Evolutionary conservation across 164 flowering plant genomes (phyloP), one percentile per base, ranked within the genome.

Genomic region (Brasenia schreberi): DNA sequence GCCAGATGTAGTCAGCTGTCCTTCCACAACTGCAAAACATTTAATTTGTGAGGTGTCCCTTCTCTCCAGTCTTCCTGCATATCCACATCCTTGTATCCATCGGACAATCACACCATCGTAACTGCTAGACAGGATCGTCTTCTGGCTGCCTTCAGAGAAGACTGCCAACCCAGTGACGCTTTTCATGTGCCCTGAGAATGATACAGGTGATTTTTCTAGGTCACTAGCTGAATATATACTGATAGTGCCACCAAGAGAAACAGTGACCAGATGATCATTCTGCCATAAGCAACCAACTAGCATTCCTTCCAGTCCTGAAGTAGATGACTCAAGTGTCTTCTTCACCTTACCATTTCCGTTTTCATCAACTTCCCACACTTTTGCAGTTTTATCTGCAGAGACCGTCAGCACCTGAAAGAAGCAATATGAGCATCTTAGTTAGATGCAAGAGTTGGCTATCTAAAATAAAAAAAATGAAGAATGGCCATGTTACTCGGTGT

Each of bases 201-300:
- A 64, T 23, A 78, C 4, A 18, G 97, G 97, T 61, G 71, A 64
- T 75, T 86, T 85, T 65, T 87, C 96, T 63, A 81, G 90, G 80
- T 95, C 92, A 79, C 73, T 81, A 33, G 96, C 94, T 59, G 92
- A 88, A 73, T 77, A 95, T 70, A 95, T 42, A 76, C 66, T 81
- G 44, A 95, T 82, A 59, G 82, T 83, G 52, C 97, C 99, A 72
- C 96, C 97, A 67, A 95, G 97, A 70, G 99, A 94, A 74, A 94
- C 85, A 69, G 90, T 84, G 63, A 92, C 89, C 67, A 92, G 77
- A 76, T 84, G 77, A 71, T 92, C 86, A 76, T 90, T 95, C 73
- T 77, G 89, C 99, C 99, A 95, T 65, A 95, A 87, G 69, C 97
- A 85, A 52, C 99, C 99, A 75, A 95, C 99, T 19, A 88, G 80